A percentile compares a stretch with the other conserved stretches of the same genome.
Conservation (phyloP, 179 eudicot species). For the Nepenthes alata region DNA sequence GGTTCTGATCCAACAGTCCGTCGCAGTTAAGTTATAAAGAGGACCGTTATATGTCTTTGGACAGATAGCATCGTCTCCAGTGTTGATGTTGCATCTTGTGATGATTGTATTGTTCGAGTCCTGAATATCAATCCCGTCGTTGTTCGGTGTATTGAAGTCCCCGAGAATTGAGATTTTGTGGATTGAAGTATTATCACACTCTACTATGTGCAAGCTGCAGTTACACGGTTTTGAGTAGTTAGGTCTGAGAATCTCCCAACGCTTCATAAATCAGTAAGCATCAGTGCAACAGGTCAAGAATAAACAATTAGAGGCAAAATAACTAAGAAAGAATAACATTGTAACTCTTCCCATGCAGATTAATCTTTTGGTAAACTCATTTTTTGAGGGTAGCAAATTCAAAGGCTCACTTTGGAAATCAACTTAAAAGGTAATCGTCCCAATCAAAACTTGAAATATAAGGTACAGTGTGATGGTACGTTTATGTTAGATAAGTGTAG, state of each 20-base stretch:
- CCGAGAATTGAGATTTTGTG: slow-evolving; percentile 64
- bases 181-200: slow-evolving; percentile 49
- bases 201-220: slow-evolving; percentile 81
- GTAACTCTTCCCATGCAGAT: no score
- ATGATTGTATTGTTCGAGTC: slow-evolving; percentile 84
- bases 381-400: no score
- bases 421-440: no score
- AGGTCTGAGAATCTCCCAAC: no score
- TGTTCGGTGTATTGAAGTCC: slow-evolving; percentile 77
- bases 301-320: not conserved
- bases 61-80: slow-evolving; percentile 97
- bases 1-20: slow-evolving; percentile 78
- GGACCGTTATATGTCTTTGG: slow-evolving; percentile 73
- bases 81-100: slow-evolving; percentile 75
- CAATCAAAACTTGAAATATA: no score
- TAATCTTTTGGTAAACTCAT: no score
- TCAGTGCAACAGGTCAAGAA: no score
- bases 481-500: no score
- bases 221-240: not conserved
- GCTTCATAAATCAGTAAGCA: no score
- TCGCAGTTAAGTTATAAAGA: slow-evolving; percentile 71
- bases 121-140: slow-evolving; percentile 86
- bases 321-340: not conserved
- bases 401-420: no score
- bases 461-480: no score